Evolutionary conservation across 2,329 filamentous ascomycete species (phyloP).

Genomic region (Talaromyces piceae): DNA sequence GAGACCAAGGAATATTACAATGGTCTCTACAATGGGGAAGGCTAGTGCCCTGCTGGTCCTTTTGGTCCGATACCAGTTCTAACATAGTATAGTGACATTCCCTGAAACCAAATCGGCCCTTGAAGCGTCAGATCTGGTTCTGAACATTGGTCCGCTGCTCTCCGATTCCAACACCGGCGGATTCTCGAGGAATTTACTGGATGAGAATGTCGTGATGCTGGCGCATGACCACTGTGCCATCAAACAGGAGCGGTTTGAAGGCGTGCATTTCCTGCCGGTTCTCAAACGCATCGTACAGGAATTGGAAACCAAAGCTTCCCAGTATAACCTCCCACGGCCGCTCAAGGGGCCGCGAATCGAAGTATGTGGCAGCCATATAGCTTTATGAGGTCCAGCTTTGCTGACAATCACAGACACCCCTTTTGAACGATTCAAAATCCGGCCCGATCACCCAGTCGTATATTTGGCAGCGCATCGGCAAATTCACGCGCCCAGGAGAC

Average conservation of each 20-base stretch:
- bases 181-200: slow-evolving; percentile 12
- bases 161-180: slow-evolving; percentile 42
- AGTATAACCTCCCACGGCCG: not conserved
- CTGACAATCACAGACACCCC: not conserved
- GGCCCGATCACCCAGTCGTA: slow-evolving; percentile 4
- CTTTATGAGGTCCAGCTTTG: not conserved
- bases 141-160: slow-evolving; percentile 42
- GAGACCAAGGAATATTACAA: slow-evolving; percentile 65
- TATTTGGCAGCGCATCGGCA: not conserved
- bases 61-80: not conserved
- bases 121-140: slow-evolving; percentile 37
- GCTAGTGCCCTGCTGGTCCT: not conserved
- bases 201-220: not conserved
- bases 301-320: not conserved
- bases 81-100: not conserved
- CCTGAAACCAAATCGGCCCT: slow-evolving; percentile 31
- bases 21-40: slow-evolving; percentile 65
- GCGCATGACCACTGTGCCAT: not conserved
- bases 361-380: not conserved
- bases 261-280: not conserved
- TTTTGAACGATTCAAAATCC: not conserved
- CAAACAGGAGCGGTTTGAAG: not conserved
- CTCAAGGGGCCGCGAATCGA: not conserved
- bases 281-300: not conserved
- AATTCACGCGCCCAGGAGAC: slow-evolving; percentile 6